A percentile compares a stretch with the other conserved stretches of the same genome.
phyloP scores from a whole-genome alignment of 805 yeast genomes.

The Lipomyces yamadae region DNA sequence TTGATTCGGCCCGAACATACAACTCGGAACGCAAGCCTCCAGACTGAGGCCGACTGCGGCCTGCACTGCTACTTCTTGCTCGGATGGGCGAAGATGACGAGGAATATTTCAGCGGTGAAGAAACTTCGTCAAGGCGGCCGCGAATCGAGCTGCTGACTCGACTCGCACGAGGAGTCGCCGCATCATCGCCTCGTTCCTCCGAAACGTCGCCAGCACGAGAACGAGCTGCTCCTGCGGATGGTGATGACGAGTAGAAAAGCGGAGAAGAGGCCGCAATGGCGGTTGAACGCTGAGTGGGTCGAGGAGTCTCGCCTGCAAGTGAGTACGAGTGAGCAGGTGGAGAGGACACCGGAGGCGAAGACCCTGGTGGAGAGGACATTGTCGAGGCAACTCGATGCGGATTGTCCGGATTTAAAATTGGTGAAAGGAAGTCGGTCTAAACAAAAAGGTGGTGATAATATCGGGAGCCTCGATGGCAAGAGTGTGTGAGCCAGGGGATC shows the following conservation, averaged over 20 bases:
- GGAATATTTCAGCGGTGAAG: slow-evolving; percentile 34
- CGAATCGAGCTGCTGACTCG: slow-evolving; percentile 11
- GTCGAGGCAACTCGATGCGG: neutral
- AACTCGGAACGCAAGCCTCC: slow-evolving; percentile 28
- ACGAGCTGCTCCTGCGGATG: slow-evolving; percentile 17
- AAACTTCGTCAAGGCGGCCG: slow-evolving; percentile 29
- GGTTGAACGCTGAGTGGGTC: neutral
- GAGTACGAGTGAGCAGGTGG: neutral
- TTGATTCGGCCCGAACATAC: slow-evolving; percentile 8
- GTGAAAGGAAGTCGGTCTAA: neutral
- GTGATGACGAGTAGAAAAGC: slow-evolving; percentile 27
- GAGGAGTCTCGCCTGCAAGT: slow-evolving; percentile 3
- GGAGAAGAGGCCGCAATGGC: slow-evolving; percentile 25
- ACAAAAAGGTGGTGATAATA: neutral
- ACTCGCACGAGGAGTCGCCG: slow-evolving; percentile 22
- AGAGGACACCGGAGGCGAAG: slow-evolving; percentile 22
- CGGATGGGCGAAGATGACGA: slow-evolving; percentile 33
- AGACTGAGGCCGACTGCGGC: slow-evolving; percentile 13
- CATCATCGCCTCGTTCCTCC: slow-evolving; percentile 13
- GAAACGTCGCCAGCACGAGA: neutral
- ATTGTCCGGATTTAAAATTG: neutral
- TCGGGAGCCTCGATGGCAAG: neutral
- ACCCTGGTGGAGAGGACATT: slow-evolving; percentile 1
- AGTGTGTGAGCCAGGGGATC: neutral
- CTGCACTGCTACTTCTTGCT: slow-evolving; percentile 21